Percentiles rank a stretch among this genome's conserved stretches.
phyloP scores from a whole-genome alignment of 352 stramenopile genomes.

The Pilasporangium apinafurcum region DNA sequence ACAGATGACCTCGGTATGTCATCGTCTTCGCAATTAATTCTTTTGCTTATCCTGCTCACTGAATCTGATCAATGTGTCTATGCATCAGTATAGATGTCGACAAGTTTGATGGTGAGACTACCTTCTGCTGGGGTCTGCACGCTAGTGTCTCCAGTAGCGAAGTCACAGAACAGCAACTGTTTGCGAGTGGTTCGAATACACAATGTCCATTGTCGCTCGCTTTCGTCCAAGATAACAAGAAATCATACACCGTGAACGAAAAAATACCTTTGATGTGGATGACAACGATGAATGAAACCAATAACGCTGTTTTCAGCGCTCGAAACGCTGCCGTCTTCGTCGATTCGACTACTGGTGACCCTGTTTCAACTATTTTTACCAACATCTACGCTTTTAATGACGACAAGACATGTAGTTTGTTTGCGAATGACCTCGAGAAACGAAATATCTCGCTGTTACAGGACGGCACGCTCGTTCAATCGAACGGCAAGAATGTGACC shows the following conservation, averaged over 20 bases:
- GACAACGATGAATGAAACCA: slow-evolving; percentile 16
- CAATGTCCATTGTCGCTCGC: slow-evolving; percentile 16
- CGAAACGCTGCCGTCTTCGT: slow-evolving; percentile 1
- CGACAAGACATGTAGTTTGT: slow-evolving; percentile 10
- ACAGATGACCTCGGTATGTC: too few relatives aligned
- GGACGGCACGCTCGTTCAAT: slow-evolving; percentile 11
- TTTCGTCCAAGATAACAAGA: not conserved
- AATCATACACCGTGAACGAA: slow-evolving; percentile 2
- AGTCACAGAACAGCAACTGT: slow-evolving; percentile 8
- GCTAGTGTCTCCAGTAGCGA: slow-evolving; percentile 6
- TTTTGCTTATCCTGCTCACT: too few relatives aligned
- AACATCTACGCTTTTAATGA: slow-evolving; percentile 11
- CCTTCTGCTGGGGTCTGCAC: slow-evolving; percentile 26
- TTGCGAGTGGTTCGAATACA: slow-evolving; percentile 3
- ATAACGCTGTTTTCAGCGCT: not conserved
- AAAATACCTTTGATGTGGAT: slow-evolving; percentile 11
- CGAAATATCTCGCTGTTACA: slow-evolving; percentile 15
- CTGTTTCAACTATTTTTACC: too few relatives aligned
- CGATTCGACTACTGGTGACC: slow-evolving; percentile 7
- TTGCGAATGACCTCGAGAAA: slow-evolving; percentile 8
- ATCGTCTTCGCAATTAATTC: too few relatives aligned
- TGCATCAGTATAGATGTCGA: too few relatives aligned
- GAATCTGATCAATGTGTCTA: too few relatives aligned
- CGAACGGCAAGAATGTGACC: not conserved
- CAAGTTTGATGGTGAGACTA: slow-evolving; percentile 18